Percentiles rank a stretch among this genome's conserved stretches.
Conservation (phyloP, 305 asterid species). For the Solanum aculeatissimum region DNA sequence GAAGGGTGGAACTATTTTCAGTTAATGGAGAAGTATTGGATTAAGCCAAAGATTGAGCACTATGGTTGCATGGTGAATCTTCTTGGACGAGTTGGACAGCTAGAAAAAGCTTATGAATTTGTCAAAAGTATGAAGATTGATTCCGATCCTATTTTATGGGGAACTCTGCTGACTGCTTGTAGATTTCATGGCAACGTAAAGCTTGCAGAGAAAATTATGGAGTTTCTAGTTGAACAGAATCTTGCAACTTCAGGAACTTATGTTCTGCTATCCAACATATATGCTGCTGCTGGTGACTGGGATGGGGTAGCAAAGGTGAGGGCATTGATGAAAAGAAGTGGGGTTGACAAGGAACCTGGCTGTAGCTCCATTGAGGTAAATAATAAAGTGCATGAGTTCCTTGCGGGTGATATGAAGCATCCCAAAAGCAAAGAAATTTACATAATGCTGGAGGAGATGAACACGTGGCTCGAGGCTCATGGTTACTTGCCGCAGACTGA, state of each 20-base stretch:
- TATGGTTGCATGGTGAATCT: slow-evolving; percentile 32
- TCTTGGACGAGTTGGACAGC: slow-evolving; percentile 21
- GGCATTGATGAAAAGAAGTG: slow-evolving; percentile 14
- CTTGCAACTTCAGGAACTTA: slow-evolving; percentile 16
- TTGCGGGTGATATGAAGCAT: slow-evolving; percentile 21
- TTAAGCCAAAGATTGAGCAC: slow-evolving; percentile 24
- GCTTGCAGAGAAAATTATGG: slow-evolving; percentile 15
- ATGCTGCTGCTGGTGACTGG: slow-evolving; percentile 22
- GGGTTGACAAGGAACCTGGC: slow-evolving; percentile 25
- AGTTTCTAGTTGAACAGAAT: slow-evolving; percentile 6
- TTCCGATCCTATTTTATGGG: slow-evolving; percentile 18
- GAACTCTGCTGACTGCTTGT: slow-evolving; percentile 26
- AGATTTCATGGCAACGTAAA: slow-evolving; percentile 13
- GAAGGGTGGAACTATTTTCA: slow-evolving; percentile 17
- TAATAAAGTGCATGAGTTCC: slow-evolving; percentile 19
- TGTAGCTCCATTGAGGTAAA: slow-evolving; percentile 30
- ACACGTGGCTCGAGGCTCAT: slow-evolving; percentile 11
- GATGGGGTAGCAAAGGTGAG: slow-evolving; percentile 23
- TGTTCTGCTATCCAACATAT: slow-evolving; percentile 27
- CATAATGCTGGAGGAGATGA: slow-evolving; percentile 19
- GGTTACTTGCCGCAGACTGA: slow-evolving; percentile 15
- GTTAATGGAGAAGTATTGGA: slow-evolving; percentile 11
- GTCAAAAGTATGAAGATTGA: slow-evolving; percentile 15
- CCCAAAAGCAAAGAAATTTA: slow-evolving; percentile 21
- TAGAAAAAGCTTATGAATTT: slow-evolving; percentile 19